Base-by-base conservation (phyloP, 2,329 filamentous ascomycete genomes). In the Ophiobolus disseminans region DNA sequence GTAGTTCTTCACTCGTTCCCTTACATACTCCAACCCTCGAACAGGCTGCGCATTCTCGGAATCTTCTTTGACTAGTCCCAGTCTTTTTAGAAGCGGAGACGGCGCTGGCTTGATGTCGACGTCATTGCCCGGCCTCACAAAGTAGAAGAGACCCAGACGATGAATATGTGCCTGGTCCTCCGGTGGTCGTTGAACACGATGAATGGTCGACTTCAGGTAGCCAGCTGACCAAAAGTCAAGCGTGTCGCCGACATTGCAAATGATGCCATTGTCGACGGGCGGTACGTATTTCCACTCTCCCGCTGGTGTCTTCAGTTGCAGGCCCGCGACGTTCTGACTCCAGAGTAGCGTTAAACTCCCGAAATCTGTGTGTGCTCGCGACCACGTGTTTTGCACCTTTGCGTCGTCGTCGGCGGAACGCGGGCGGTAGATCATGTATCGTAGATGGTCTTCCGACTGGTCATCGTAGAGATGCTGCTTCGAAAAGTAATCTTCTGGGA, bases 291-390 rank as follows among this genome's bases (percentile, higher is more conserved):
- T 75, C 78, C 79, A 81, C 45, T 76, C 55, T 19, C 78, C 74
- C 21, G 75, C 64, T 5, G 63, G 67, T 3, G 69, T 72, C 69
- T 75, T 77, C 19, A 80, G 76, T 55, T 80, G 78, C 2, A 81
- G 68, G 1, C 75, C 76, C 0, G 77, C 75, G 13, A 81, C 73
- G 2, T 77, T 75, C 14, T 80, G 76, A 2, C 72, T 75, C 66
- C 78, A 80, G 0, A 80, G 67, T 10, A 79, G 57, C 0, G 78
- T 81, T 0, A 77, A 72, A 5, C 74, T 68, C 5, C 77, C 78
- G 40, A 78, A 80, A 45, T 81, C 78, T 0, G 77, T 79, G 63
- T 81, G 78, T 2, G 76, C 76, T 25, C 77, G 71, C 63, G 78
- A 78, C 47, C 76, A 73, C 35, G 77, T 60, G 53, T 75, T 69